Conservation (phyloP, 2,329 filamentous ascomycete genomes). For the Xylariaceae sp. region DNA sequence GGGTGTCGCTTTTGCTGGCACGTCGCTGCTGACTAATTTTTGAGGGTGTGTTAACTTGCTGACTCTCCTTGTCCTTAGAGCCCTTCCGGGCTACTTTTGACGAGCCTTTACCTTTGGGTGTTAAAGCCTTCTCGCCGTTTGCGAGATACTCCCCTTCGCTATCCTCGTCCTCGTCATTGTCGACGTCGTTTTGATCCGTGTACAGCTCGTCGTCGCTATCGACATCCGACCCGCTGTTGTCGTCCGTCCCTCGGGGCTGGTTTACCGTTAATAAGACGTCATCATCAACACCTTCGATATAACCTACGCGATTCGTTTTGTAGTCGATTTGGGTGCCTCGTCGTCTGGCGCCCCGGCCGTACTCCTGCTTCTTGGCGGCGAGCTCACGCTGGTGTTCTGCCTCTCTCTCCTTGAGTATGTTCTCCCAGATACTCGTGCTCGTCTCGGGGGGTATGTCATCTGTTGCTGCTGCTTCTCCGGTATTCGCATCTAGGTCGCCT, state of each 20-base stretch:
- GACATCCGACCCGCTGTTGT: constrained; percentile 24
- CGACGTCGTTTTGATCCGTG: constrained; percentile 23
- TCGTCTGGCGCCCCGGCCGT: constrained; percentile 79
- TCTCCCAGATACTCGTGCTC: constrained; percentile 77
- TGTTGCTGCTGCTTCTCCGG: constrained; percentile 47
- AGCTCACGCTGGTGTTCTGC: constrained; percentile 69
- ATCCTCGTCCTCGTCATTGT: constrained; percentile 21
- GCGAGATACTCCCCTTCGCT: constrained; percentile 2
- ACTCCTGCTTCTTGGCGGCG: constrained; percentile 61
- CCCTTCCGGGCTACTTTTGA: constrained; percentile 11
- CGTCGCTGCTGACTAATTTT: constrained; percentile 11
- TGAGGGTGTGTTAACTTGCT: constrained; percentile 21
- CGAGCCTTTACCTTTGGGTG: constrained; percentile 15
- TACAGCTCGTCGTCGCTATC: constrained; percentile 27
- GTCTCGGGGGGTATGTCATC: constrained; percentile 47
- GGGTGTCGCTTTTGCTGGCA: too few species aligned
- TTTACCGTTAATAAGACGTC: constrained; percentile 18
- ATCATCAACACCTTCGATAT: constrained; percentile 25
- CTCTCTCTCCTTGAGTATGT: constrained; percentile 79
- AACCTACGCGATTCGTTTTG: constrained; percentile 32
- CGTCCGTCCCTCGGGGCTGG: constrained; percentile 20
- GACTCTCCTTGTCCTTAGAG: constrained; percentile 12
- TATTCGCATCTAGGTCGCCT: constrained; percentile 57
- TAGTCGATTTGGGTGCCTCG: constrained; percentile 48
- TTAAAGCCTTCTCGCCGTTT: constrained; percentile 2